Evolutionary conservation across 306 rosid species (phyloP).

Genomic region (Pterocarpus santalinus): DNA sequence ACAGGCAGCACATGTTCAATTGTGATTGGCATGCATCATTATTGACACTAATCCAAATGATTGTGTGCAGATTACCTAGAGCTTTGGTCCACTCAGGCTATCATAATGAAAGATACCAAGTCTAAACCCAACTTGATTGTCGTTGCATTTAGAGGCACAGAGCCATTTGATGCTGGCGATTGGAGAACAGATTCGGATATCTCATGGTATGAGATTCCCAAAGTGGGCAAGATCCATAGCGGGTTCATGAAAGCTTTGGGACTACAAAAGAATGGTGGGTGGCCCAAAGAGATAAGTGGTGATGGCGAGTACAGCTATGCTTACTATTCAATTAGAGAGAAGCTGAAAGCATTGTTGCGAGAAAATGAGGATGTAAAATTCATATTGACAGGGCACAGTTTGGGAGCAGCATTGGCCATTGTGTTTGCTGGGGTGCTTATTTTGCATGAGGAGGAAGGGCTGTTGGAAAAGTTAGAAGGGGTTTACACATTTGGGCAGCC

Average conservation of each 20-base stretch:
- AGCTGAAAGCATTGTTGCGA: conserved; percentile 49
- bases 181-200: conserved; percentile 75
- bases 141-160: conserved; percentile 82
- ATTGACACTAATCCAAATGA: background rate
- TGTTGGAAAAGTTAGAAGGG: conserved; percentile 70
- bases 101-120: conserved; percentile 57
- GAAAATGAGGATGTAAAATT: conserved; percentile 64
- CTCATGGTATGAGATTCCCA: conserved; percentile 72
- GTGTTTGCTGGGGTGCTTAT: conserved; percentile 64
- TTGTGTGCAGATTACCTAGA: conserved; percentile 59
- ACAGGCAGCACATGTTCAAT: background rate
- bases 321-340: conserved; percentile 64
- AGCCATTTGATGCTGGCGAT: conserved; percentile 65
- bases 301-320: conserved; percentile 46
- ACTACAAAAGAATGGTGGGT: conserved; percentile 48
- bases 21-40: background rate
- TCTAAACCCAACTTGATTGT: conserved; percentile 61
- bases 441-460: conserved; percentile 61
- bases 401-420: conserved; percentile 85
- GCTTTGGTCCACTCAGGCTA: conserved; percentile 59
- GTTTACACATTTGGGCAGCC: conserved; percentile 90
- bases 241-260: conserved; percentile 85
- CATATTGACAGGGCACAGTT: conserved; percentile 79
- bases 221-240: conserved; percentile 66
- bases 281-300: conserved; percentile 66